These are phyloP conservation scores for Umbilicus rupestris DNA, from an alignment of 164 flowering plant genomes.

Conservation along the genomic window DNA sequence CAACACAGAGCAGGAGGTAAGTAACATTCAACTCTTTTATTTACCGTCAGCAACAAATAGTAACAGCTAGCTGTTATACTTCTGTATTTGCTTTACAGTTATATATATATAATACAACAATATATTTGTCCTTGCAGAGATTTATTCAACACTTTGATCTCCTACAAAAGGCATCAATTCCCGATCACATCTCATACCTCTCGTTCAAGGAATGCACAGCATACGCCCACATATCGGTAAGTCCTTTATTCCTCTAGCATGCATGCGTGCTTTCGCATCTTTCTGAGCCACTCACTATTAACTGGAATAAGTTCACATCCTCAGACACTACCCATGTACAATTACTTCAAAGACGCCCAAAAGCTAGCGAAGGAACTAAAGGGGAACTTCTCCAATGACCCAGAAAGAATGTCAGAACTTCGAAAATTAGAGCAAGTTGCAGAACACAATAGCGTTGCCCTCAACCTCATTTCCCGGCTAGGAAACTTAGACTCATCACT, in stretches of 20 bases:
- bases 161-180: slow-evolving; percentile 73
- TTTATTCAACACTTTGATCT: slow-evolving; percentile 93
- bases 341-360: slow-evolving; percentile 78
- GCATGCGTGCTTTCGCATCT: neutral
- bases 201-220: slow-evolving; percentile 56
- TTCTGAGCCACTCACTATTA: neutral
- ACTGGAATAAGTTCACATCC: neutral
- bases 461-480: slow-evolving; percentile 53
- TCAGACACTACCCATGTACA: slow-evolving; percentile 55
- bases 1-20: slow-evolving; percentile 87
- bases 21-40: neutral
- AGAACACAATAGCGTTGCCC: slow-evolving; percentile 74
- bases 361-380: slow-evolving; percentile 74
- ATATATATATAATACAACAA: neutral
- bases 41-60: neutral
- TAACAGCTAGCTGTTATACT: neutral
- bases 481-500: slow-evolving; percentile 65
- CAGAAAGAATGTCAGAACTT: slow-evolving; percentile 66
- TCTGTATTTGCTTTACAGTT: neutral
- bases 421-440: slow-evolving; percentile 78
- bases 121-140: slow-evolving; percentile 37
- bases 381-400: slow-evolving; percentile 56
- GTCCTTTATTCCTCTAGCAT: slow-evolving; percentile 20
- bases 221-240: slow-evolving; percentile 51
- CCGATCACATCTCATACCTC: slow-evolving; percentile 53